Evolutionary conservation across 169 alveolate genomes (phyloP).

Genomic region (Cystoisospora suis): DNA sequence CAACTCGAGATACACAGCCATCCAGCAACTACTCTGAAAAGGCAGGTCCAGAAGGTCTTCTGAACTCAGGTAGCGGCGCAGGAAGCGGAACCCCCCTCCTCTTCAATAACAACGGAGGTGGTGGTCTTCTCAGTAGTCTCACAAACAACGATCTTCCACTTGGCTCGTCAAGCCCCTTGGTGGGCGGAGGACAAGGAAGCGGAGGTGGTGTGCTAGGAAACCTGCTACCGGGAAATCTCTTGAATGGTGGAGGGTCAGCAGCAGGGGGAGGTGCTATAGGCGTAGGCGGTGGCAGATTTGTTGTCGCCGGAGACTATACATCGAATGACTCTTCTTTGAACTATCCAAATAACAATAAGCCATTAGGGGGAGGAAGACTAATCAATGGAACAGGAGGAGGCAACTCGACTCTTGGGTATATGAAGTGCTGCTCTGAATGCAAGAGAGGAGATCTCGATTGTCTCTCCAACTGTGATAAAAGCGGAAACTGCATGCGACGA

Average conservation of each 20-base stretch:
- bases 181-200: background rate
- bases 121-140: background rate
- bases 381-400: background rate
- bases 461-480: background rate
- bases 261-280: background rate
- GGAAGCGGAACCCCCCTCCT: background rate
- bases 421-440: slow-evolving; percentile 19
- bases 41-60: background rate
- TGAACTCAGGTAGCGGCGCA: background rate
- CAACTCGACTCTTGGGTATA: background rate
- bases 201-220: background rate
- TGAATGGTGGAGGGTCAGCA: no score
- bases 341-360: background rate
- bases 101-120: background rate
- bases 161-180: no score
- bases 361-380: background rate
- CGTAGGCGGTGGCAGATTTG: background rate
- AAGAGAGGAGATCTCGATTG: background rate
- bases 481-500: slow-evolving; percentile 14
- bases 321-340: background rate
- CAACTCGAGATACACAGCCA: background rate
- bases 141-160: no score
- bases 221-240: no score
- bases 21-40: background rate
- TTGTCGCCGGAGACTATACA: background rate